These are phyloP conservation scores for Coprinopsis strossmayeri DNA, from an alignment of 768 basidiomycete genomes.

Conservation along the genomic window DNA sequence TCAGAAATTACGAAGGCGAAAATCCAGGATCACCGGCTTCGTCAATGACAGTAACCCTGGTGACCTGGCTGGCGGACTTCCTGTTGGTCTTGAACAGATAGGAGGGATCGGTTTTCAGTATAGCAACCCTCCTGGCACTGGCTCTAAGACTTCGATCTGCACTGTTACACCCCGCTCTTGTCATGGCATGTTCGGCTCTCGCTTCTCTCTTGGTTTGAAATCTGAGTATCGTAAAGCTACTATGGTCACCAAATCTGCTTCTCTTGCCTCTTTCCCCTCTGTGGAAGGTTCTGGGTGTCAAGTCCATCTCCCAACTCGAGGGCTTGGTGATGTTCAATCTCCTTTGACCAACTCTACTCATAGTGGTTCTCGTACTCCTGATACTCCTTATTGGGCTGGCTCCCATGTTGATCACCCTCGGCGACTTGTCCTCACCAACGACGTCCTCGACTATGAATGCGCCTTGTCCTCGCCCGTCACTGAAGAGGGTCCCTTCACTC, in stretches of 20 bases:
- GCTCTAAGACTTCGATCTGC: slow-evolving; percentile 24
- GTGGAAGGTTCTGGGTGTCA: too few relatives aligned
- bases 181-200: slow-evolving; percentile 15
- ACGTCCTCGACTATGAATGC: background rate
- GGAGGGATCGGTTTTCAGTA: slow-evolving; percentile 49
- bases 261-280: too few relatives aligned
- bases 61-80: slow-evolving; percentile 22
- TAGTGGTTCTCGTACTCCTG: background rate
- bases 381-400: background rate
- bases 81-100: slow-evolving; percentile 35
- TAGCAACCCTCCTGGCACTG: slow-evolving; percentile 20
- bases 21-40: slow-evolving; percentile 1
- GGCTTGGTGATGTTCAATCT: background rate
- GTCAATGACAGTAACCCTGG: background rate
- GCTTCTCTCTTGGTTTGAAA: slow-evolving; percentile 14
- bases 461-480: slow-evolving; percentile 2
- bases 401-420: background rate
- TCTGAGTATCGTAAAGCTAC: slow-evolving; percentile 7
- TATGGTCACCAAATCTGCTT: too few relatives aligned
- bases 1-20: slow-evolving; percentile 34
- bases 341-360: background rate
- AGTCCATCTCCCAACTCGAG: too few relatives aligned
- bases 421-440: background rate
- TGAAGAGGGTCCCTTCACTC: slow-evolving; percentile 7
- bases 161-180: slow-evolving; percentile 17